phyloP scores from a whole-genome alignment of 305 asterid genomes.

The Salvia sclarea region DNA sequence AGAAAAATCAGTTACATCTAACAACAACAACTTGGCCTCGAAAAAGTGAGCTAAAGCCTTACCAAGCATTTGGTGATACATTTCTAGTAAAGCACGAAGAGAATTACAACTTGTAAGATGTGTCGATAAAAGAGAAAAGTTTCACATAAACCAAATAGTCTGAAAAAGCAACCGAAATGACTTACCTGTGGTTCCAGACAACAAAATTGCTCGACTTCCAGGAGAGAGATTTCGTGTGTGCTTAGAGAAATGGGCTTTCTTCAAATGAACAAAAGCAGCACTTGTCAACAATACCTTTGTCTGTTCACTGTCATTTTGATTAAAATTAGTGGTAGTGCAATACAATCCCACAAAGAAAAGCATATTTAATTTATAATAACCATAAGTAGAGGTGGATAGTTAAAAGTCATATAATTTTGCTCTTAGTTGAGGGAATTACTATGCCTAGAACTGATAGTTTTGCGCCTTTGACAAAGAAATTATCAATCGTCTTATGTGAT shows the following conservation, averaged over 20 bases:
- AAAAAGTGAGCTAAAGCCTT: conserved; percentile 90
- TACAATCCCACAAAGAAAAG: not conserved
- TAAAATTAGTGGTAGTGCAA: conserved; percentile 6
- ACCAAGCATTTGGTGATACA: conserved; percentile 84
- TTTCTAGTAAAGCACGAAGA: conserved; percentile 48
- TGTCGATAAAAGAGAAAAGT: not conserved
- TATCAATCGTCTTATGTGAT: not conserved
- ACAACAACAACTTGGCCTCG: conserved; percentile 69
- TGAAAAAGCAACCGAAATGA: conserved; percentile 28
- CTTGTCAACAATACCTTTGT: conserved; percentile 70
- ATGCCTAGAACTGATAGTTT: not conserved
- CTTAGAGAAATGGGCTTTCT: conserved; percentile 49
- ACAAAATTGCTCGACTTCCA: conserved; percentile 77
- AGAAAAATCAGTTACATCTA: conserved; percentile 78
- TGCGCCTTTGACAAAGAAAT: not conserved
- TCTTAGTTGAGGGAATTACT: not conserved
- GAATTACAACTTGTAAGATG: not conserved
- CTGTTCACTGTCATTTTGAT: conserved; percentile 53
- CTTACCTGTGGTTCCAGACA: conserved; percentile 84
- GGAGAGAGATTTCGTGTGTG: conserved; percentile 79
- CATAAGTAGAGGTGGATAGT: not conserved
- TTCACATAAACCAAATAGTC: not conserved
- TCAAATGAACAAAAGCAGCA: conserved; percentile 79
- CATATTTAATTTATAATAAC: not conserved
- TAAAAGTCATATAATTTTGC: not conserved